Conservation (phyloP, 1,139 yeast genomes). For the Magnusiomyces fungicola region DNA sequence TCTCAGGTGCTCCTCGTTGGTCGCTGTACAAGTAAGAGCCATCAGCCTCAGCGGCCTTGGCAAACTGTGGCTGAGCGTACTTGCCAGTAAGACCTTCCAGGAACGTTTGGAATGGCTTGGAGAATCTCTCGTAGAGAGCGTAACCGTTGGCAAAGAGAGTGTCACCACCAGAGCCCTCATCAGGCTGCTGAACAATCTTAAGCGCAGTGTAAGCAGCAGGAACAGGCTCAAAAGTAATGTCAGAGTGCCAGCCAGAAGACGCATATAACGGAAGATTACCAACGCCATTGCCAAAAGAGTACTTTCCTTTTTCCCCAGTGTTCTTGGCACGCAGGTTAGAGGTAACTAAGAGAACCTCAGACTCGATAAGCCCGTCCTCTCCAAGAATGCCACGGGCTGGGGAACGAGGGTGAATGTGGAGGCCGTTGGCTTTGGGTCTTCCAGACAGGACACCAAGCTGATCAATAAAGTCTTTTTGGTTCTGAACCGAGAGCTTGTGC, state of each 20-base stretch:
- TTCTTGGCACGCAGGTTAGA: constrained; percentile 20
- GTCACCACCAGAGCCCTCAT: constrained; percentile 38
- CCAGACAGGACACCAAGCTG: constrained; percentile 59
- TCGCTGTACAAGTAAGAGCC: constrained; percentile 34
- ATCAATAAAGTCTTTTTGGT: constrained; percentile 46
- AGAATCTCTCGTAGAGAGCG: constrained; percentile 42
- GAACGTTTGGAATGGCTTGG: constrained; percentile 38
- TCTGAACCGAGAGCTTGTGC: constrained; percentile 44
- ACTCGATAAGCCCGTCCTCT: constrained; percentile 19
- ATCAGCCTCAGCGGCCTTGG: constrained; percentile 34
- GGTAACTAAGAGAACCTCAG: constrained; percentile 19
- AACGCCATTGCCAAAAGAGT: constrained; percentile 11
- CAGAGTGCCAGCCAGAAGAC: constrained; percentile 38
- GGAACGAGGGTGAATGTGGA: constrained; percentile 38
- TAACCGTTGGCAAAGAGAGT: constrained; percentile 44
- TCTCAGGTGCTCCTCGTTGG: constrained; percentile 32
- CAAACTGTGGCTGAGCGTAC: constrained; percentile 27
- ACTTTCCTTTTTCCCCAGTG: constrained; percentile 12
- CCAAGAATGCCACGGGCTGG: constrained; percentile 27
- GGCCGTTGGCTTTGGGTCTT: constrained; percentile 62
- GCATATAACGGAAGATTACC: background rate
- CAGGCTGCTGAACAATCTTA: constrained; percentile 39
- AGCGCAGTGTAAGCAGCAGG: constrained; percentile 42
- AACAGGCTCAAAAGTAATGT: constrained; percentile 41
- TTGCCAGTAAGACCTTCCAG: constrained; percentile 35